Evolutionary conservation across 2,329 filamentous ascomycete genomes (phyloP), one percentile per base, ranked within the genome.

Genomic region (Huntiella decipiens): DNA sequence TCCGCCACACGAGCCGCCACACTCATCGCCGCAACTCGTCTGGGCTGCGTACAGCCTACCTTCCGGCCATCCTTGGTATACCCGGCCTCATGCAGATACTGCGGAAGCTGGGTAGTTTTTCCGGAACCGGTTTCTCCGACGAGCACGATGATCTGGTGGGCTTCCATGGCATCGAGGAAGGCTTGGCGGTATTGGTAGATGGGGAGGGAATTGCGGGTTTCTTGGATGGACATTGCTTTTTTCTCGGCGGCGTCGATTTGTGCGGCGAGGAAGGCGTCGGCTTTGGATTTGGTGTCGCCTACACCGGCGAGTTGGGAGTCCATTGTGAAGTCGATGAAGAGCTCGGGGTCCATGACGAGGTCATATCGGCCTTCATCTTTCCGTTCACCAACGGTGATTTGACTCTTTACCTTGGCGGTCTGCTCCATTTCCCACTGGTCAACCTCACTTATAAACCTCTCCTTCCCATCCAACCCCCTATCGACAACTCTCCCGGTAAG

Each of bases 351-450:
- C 58, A 98, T 78, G 11, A 98, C 82, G 57, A 87, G 94, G 54
- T 91, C 83, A 58, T 96, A 98, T 49, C 92, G 79, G 3, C 41
- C 44, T 10, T 86, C 78, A 44, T 87, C 78, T 31, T 19, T 34
- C 33, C 79, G 71, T 56, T 92, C 84, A 0, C 76, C 65, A 45
- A 77, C 74, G 53, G 75, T 71, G 49, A 93, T 85, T 58, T 94
- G 86, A 1, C 84, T 78, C 58, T 88, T 91, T 4, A 85, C 87
- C 60, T 92, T 92, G 47, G 78, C 71, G 1, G 81, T 73, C 62
- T 96, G 88, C 57, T 96, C 88, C 48, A 76, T 67, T 59, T 98
- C 91, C 88, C 88, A 98, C 56, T 94, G 83, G 51, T 98, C 87
- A 52, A 94, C 82, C 59, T 98, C 91, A 0, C 86, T 94, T 48